Evolutionary conservation across 129 eudicot genomes (phyloP).

Genomic region (Smallanthus sonchifolius): DNA sequence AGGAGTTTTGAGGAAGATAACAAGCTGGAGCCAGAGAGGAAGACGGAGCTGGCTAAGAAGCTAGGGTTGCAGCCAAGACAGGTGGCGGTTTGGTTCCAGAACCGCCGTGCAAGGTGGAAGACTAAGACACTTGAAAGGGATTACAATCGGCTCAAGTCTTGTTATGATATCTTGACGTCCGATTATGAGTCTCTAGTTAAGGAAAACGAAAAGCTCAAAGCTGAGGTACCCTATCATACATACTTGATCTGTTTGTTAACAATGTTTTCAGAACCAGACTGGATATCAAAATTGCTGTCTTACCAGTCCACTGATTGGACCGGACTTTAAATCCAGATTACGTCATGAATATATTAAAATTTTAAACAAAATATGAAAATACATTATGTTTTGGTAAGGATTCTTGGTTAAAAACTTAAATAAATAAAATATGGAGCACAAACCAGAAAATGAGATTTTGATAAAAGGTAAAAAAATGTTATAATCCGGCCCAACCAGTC

Average conservation of each 20-base stretch:
- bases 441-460: no score
- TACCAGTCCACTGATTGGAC: no score
- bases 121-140: conserved; percentile 85
- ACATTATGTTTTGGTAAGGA: no score
- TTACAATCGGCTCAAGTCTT: conserved; percentile 66
- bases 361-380: no score
- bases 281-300: no score
- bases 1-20: conserved; percentile 82
- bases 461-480: no score
- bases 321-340: no score
- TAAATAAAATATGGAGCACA: no score
- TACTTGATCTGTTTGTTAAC: neutral
- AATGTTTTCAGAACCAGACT: no score
- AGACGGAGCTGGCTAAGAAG: conserved; percentile 72
- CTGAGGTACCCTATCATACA: conserved; percentile 45
- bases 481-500: no score
- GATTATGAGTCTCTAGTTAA: conserved; percentile 61
- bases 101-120: conserved; percentile 97
- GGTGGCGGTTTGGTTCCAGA: conserved; percentile 99
- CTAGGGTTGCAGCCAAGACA: conserved; percentile 89
- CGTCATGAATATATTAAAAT: no score
- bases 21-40: conserved; percentile 93
- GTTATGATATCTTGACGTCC: conserved; percentile 54
- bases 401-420: no score
- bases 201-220: conserved; percentile 68